phyloP scores from a whole-genome alignment of 163 green algal species.

The Chloroidium sp. region DNA sequence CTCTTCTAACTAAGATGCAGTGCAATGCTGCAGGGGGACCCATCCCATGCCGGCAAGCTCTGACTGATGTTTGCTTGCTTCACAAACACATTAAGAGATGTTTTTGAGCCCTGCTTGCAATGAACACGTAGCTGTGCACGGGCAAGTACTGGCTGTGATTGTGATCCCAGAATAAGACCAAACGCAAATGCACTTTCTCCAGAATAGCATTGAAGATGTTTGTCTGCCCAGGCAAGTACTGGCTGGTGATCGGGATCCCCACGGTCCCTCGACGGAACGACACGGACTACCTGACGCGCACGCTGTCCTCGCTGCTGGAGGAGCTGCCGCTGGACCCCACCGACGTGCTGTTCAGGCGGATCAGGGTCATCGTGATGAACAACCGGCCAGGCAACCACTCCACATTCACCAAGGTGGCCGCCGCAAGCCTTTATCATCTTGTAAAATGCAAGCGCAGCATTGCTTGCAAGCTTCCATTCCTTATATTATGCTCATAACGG shows the following conservation, averaged over 20 bases:
- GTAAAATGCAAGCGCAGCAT: not conserved
- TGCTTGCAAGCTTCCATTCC: not conserved
- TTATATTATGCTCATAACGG: not conserved
- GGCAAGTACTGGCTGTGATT: too few species aligned
- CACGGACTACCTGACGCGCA: conserved; percentile 30
- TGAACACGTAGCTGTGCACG: too few species aligned
- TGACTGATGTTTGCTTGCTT: too few species aligned
- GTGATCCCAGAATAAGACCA: too few species aligned
- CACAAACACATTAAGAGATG: too few species aligned
- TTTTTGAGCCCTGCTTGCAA: too few species aligned
- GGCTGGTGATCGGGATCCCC: conserved; percentile 43
- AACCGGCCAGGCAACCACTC: conserved; percentile 18
- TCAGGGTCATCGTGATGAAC: conserved; percentile 41
- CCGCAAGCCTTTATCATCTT: too few species aligned
- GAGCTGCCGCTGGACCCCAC: conserved; percentile 27
- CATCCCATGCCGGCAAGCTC: too few species aligned
- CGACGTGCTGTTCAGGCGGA: conserved; percentile 19
- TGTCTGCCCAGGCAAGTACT: conserved; percentile 5
- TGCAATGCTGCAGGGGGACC: too few species aligned
- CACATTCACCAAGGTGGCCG: conserved; percentile 13
- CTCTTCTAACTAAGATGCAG: too few species aligned
- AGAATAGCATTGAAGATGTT: too few species aligned
- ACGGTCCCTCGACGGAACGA: conserved; percentile 19
- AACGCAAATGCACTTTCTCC: too few species aligned
- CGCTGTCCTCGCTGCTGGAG: conserved; percentile 27